A percentile compares a stretch with the other conserved stretches of the same genome.
Conservation (phyloP, 192 early-diverging fungal species). For the Umbelopsis vinacea region DNA sequence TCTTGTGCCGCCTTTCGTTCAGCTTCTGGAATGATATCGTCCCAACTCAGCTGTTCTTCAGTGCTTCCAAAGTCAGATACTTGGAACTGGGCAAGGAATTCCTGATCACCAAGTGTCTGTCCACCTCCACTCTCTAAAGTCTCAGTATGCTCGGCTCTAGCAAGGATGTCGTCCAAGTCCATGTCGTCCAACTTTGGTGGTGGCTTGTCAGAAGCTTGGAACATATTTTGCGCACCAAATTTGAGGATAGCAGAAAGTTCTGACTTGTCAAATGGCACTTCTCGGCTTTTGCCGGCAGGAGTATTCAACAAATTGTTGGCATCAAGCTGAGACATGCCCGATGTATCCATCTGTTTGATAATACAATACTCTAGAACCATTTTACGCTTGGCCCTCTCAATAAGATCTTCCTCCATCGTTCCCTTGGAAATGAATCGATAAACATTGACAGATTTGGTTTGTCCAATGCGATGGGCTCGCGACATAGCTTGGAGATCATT, state of each 20-base stretch:
- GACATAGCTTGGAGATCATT: constrained; percentile 98
- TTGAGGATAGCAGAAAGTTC: constrained; percentile 96
- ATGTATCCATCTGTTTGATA: constrained; percentile 89
- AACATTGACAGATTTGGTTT: constrained; percentile 96
- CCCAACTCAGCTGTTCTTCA: constrained; percentile 80
- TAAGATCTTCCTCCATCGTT: constrained; percentile 97
- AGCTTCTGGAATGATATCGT: constrained; percentile 92
- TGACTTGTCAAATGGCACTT: constrained; percentile 73
- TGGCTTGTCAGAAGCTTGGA: constrained; percentile 69
- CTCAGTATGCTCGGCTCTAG: constrained; percentile 91
- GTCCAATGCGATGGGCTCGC: constrained; percentile 96
- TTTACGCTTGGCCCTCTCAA: constrained; percentile 98
- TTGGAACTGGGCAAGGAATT: constrained; percentile 95
- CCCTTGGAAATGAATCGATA: constrained; percentile 97
- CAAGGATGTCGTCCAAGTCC: constrained; percentile 97
- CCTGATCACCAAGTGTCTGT: constrained; percentile 72
- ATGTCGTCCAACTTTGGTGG: constrained; percentile 89
- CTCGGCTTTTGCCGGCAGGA: constrained; percentile 29
- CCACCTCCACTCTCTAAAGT: constrained; percentile 68
- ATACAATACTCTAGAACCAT: constrained; percentile 99
- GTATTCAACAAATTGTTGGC: constrained; percentile 47
- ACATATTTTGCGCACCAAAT: constrained; percentile 98
- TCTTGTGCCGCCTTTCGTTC: constrained; percentile 71
- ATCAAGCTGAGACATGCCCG: constrained; percentile 30
- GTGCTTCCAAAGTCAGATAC: constrained; percentile 84